Base-by-base conservation (phyloP, 169 alveolate genomes). In the Eimeria acervulina region DNA sequence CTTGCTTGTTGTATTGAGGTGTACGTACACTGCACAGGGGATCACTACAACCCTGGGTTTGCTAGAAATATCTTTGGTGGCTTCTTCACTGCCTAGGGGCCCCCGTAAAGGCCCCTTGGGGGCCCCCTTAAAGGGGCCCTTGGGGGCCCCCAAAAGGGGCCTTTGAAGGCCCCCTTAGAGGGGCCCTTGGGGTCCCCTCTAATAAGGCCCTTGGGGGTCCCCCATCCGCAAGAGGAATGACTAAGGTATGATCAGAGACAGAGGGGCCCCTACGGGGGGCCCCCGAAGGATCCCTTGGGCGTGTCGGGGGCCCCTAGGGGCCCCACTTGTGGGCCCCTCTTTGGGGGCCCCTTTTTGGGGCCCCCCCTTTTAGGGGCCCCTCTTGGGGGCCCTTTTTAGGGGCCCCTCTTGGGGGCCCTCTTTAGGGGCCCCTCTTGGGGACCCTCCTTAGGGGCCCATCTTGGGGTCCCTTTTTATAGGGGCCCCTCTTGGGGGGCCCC, bases 31-130 rank as follows among this genome's bases (percentile, higher is more conserved):
- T 44, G 40, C 21, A 51, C 89, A 78, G 89, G 89, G 66, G 68
- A 78, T 31, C 89, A 78, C 28, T 78, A 78, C 89, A 78, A 78
- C 66, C 89, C 89, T n/a, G 89, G 89, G 38, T 78, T 78, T 23
- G 36, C 44, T 28, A 42, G 89, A 31, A 78, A 78, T 26, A 78
- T 78, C 13, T 78, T 78, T 40, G 89, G 89, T 21, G 89, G 89
- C 38, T 78, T 78, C 66, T 78, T 78, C 31, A 78, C 89, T 15
- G 31, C 89, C 7, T 78, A 74, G 33, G 52, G 52, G 84, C 59
- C 74, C 74, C 74, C 12, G 13, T 4, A 12, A 36, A 36, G 74
- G 74, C 74, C 74, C 74, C 74, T 3, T 1, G 31, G 74, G 36
- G 74, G 66, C n/a, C 66, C 66, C 66, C 66, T 26, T 12, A 55